phyloP scores from a whole-genome alignment of 352 stramenopile genomes.

The Phytopythium montanum region DNA sequence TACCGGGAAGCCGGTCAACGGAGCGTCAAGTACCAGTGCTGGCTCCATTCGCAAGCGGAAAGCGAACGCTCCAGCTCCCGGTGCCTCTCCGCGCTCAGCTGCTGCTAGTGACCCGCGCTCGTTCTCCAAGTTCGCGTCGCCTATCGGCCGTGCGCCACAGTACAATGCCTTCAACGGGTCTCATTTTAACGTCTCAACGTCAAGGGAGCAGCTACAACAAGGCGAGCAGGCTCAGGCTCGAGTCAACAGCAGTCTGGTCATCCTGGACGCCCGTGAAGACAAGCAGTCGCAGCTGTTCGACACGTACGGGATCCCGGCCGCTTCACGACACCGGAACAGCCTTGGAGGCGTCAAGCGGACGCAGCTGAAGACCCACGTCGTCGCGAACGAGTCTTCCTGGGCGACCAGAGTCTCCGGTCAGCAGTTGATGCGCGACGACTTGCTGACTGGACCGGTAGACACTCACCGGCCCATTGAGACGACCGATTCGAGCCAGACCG shows the following conservation, averaged over 20 bases:
- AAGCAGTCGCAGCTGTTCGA: constrained; percentile 57
- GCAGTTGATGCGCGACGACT: constrained; percentile 21
- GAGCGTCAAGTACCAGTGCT: constrained; percentile 7
- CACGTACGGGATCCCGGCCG: constrained; percentile 49
- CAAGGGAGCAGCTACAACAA: not conserved
- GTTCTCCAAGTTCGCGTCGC: constrained; percentile 45
- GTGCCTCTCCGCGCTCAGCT: not conserved
- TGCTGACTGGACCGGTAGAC: constrained; percentile 13
- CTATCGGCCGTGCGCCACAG: constrained; percentile 37
- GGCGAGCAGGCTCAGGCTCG: not conserved
- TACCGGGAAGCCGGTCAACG: constrained; percentile 8
- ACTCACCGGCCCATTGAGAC: no score
- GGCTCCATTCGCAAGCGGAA: constrained; percentile 24
- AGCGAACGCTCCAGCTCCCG: constrained; percentile 11
- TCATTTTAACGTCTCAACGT: constrained; percentile 9
- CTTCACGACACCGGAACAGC: constrained; percentile 2
- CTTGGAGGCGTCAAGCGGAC: constrained; percentile 48
- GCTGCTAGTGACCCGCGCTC: constrained; percentile 20
- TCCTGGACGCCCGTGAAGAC: constrained; percentile 47
- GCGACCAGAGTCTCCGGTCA: constrained; percentile 23
- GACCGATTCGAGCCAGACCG: constrained; percentile 13
- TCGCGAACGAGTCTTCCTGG: constrained; percentile 31
- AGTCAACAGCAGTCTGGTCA: constrained; percentile 37
- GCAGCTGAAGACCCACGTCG: constrained; percentile 49
- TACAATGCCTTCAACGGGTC: constrained; percentile 33